phyloP scores from a whole-genome alignment of 2,329 filamentous ascomycete species.

The Hymenoscyphus repandus region DNA sequence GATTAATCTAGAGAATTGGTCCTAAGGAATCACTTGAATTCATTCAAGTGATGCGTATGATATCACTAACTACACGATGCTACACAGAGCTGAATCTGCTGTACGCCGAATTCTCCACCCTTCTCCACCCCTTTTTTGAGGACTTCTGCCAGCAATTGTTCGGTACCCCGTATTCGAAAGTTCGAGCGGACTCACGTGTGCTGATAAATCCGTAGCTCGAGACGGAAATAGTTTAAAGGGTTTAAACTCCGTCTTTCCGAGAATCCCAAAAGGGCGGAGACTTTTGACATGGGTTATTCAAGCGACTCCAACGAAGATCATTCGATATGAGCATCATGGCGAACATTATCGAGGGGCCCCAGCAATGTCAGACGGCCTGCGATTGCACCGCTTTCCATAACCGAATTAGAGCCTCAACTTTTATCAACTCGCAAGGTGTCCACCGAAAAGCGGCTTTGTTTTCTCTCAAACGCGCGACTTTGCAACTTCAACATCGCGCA shows the following conservation, averaged over 20 bases:
- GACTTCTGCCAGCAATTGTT: too few relatives aligned
- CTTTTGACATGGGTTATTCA: not conserved
- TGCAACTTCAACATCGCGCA: not conserved
- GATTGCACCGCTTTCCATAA: constrained; percentile 6
- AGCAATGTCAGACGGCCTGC: constrained; percentile 8
- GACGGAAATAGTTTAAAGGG: not conserved
- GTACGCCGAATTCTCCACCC: too few relatives aligned
- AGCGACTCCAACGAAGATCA: not conserved
- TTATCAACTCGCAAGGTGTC: not conserved
- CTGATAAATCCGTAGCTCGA: not conserved
- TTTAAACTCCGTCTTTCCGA: not conserved
- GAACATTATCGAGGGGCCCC: not conserved
- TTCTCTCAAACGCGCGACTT: not conserved
- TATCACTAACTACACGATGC: too few relatives aligned
- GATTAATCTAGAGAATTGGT: too few relatives aligned
- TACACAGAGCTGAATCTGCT: too few relatives aligned
- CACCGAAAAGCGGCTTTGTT: too few relatives aligned
- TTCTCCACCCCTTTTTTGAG: too few relatives aligned
- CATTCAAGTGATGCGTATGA: too few relatives aligned
- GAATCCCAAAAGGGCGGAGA: not conserved
- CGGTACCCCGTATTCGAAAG: too few relatives aligned
- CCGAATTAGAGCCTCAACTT: constrained; percentile 7
- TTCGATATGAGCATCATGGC: not conserved
- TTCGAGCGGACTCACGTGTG: too few relatives aligned
- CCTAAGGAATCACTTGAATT: too few relatives aligned